Evolutionary conservation across 306 rosid genomes (phyloP).

Genomic region (Datisca glomerata): DNA sequence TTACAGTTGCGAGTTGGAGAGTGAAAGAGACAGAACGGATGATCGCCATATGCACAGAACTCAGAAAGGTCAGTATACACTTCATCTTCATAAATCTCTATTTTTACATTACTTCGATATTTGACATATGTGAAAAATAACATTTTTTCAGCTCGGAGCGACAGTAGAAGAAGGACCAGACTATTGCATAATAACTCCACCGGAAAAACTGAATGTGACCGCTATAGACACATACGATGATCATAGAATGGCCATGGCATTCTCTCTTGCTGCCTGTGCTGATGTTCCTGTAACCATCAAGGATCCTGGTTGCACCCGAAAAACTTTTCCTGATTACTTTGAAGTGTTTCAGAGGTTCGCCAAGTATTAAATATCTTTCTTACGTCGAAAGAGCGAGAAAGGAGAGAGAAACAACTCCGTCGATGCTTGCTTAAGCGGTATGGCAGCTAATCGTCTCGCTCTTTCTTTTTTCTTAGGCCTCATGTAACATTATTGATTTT

Average conservation of each 20-base stretch:
- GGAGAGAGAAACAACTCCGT: background rate
- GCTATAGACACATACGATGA: conserved; percentile 94
- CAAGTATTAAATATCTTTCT: conserved; percentile 35
- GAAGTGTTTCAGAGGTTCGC: conserved; percentile 76
- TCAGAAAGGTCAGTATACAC: conserved; percentile 56
- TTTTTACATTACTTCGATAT: conserved; percentile 1
- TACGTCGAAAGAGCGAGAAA: conserved; percentile 4
- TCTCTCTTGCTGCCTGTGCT: conserved; percentile 94
- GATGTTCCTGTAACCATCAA: conserved; percentile 92
- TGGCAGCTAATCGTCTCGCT: too few relatives aligned
- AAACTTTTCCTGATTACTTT: conserved; percentile 94
- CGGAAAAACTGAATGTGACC: conserved; percentile 62
- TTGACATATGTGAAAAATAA: background rate
- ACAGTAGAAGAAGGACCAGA: conserved; percentile 96
- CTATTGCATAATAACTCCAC: conserved; percentile 93
- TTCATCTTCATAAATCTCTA: background rate
- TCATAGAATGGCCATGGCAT: conserved; percentile 99
- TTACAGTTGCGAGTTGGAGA: conserved; percentile 98
- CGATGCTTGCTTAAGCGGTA: conserved; percentile 6
- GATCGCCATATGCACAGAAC: conserved; percentile 99
- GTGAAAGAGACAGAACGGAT: conserved; percentile 98
- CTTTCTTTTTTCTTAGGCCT: too few relatives aligned
- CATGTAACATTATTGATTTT: too few relatives aligned
- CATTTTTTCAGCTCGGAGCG: conserved; percentile 85
- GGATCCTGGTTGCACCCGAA: conserved; percentile 95